phyloP scores from a whole-genome alignment of 768 basidiomycete genomes.

The Leccinum boreale region DNA sequence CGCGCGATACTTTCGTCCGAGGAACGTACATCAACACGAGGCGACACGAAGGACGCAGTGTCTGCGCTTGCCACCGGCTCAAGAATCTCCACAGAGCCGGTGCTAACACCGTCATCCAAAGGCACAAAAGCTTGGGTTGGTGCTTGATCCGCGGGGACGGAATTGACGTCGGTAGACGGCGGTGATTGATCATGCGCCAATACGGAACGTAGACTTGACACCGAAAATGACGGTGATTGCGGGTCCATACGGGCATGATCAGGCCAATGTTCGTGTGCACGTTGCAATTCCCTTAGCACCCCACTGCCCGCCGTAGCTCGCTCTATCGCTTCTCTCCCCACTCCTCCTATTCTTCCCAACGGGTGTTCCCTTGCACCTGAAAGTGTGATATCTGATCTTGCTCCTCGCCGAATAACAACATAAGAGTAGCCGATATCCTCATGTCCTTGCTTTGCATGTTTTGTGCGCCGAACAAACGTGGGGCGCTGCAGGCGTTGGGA shows the following conservation, averaged over 20 bases:
- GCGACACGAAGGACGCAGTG: conserved; percentile 19
- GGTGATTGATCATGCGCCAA: conserved; percentile 13
- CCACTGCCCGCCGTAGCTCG: conserved; percentile 16
- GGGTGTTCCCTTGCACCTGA: conserved; percentile 6
- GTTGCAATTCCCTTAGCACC: conserved; percentile 25
- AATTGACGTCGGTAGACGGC: conserved; percentile 15
- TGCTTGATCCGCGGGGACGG: conserved; percentile 22
- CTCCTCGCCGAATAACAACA: conserved; percentile 79
- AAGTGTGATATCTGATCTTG: conserved; percentile 46
- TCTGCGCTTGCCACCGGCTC: conserved; percentile 16
- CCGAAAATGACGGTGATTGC: conserved; percentile 26
- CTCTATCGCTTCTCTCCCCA: conserved; percentile 31
- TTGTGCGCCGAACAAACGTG: conserved; percentile 79
- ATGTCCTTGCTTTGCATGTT: conserved; percentile 80
- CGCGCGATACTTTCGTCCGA: conserved; percentile 9
- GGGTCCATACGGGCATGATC: conserved; percentile 16
- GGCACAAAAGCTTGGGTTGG: conserved; percentile 12
- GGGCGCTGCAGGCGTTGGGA: conserved; percentile 87
- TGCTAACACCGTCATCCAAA: conserved; percentile 18
- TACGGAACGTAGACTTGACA: conserved; percentile 7
- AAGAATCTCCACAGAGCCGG: conserved; percentile 11
- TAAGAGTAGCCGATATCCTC: conserved; percentile 91
- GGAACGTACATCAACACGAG: conserved; percentile 24
- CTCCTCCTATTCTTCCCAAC: conserved; percentile 29
- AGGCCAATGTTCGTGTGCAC: conserved; percentile 16